phyloP scores from a whole-genome alignment of 2,329 filamentous ascomycete genomes.

The Neofusicoccum umdonicola region DNA sequence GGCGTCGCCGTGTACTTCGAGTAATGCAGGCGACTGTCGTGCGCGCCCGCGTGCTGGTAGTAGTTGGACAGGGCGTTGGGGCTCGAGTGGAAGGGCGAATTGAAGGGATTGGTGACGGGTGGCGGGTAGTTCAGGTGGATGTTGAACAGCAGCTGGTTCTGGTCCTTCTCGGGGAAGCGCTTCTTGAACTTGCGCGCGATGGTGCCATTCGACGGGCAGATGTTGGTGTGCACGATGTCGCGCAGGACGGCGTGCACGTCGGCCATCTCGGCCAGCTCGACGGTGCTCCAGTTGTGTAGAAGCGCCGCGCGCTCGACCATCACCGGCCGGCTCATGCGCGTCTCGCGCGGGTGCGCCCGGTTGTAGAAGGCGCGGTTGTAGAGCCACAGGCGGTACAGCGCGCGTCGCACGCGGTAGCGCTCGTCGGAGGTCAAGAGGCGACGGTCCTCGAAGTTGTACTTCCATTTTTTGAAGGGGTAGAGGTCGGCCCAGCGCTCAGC shows the following conservation, averaged over 20 bases:
- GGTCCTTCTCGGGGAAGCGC: slow-evolving; percentile 50
- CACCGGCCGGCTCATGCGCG: slow-evolving; percentile 46
- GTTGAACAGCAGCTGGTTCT: slow-evolving; percentile 52
- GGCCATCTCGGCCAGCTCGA: slow-evolving; percentile 58
- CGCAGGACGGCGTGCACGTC: slow-evolving; percentile 57
- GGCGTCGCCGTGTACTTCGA: slow-evolving; percentile 49
- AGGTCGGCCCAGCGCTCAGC: slow-evolving; percentile 59
- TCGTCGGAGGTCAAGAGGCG: slow-evolving; percentile 53
- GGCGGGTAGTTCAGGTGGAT: slow-evolving; percentile 52
- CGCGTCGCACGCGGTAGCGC: slow-evolving; percentile 52
- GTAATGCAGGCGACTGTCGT: slow-evolving; percentile 40
- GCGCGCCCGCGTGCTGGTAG: slow-evolving; percentile 29
- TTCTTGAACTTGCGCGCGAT: slow-evolving; percentile 59
- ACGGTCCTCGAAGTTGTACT: slow-evolving; percentile 54
- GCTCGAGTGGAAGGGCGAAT: slow-evolving; percentile 30
- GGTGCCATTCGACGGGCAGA: slow-evolving; percentile 62
- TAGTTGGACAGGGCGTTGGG: slow-evolving; percentile 25
- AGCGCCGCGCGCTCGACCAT: slow-evolving; percentile 54
- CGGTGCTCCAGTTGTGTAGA: slow-evolving; percentile 58
- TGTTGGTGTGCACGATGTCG: slow-evolving; percentile 55
- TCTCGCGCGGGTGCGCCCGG: slow-evolving; percentile 49
- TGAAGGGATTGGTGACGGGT: slow-evolving; percentile 41
- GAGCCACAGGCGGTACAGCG: slow-evolving; percentile 61
- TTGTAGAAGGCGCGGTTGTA: slow-evolving; percentile 60
- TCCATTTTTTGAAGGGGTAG: slow-evolving; percentile 65